These are phyloP conservation scores for Apophysomyces sp. DNA, from an alignment of 371 early-diverging fungal species.

Conservation along the genomic window DNA sequence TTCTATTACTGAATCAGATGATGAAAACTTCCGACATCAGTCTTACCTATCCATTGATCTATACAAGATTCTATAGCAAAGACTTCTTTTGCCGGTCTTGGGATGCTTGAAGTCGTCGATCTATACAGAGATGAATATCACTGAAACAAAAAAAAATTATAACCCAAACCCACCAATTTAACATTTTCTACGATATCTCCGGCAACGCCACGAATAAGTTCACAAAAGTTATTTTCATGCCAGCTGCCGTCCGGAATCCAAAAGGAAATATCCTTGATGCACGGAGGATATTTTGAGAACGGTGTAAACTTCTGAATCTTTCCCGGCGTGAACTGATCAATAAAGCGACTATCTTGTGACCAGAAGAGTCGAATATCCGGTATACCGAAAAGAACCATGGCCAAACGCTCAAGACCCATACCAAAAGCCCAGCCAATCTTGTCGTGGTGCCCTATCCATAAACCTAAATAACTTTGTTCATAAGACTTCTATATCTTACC, in stretches of 20 bases:
- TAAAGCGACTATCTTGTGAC: slow-evolving; percentile 89
- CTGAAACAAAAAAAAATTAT: not conserved
- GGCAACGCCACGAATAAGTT: slow-evolving; percentile 89
- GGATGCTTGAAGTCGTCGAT: slow-evolving; percentile 89
- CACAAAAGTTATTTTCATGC: slow-evolving; percentile 93
- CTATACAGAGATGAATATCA: slow-evolving; percentile 27
- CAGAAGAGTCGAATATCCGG: slow-evolving; percentile 98
- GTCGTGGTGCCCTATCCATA: slow-evolving; percentile 52
- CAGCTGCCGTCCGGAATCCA: slow-evolving; percentile 72
- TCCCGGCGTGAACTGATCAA: slow-evolving; percentile 78
- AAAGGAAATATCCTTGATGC: slow-evolving; percentile 94
- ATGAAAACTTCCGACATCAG: not conserved
- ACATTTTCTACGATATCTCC: slow-evolving; percentile 94
- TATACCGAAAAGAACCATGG: slow-evolving; percentile 94
- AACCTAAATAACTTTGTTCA: not conserved
- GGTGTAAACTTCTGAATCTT: slow-evolving; percentile 71
- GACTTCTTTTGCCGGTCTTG: slow-evolving; percentile 78
- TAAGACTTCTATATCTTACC: slow-evolving; percentile 35
- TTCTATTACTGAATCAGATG: not conserved
- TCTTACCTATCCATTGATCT: slow-evolving; percentile 82
- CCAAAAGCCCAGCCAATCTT: slow-evolving; percentile 97
- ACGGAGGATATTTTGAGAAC: slow-evolving; percentile 83
- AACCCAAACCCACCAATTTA: slow-evolving; percentile 56
- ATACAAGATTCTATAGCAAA: slow-evolving; percentile 93
- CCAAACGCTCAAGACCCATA: slow-evolving; percentile 94